These are phyloP conservation scores for Leccinum fuscescens DNA, from an alignment of 1,284 basidiomycete genomes.

Conservation along the genomic window DNA sequence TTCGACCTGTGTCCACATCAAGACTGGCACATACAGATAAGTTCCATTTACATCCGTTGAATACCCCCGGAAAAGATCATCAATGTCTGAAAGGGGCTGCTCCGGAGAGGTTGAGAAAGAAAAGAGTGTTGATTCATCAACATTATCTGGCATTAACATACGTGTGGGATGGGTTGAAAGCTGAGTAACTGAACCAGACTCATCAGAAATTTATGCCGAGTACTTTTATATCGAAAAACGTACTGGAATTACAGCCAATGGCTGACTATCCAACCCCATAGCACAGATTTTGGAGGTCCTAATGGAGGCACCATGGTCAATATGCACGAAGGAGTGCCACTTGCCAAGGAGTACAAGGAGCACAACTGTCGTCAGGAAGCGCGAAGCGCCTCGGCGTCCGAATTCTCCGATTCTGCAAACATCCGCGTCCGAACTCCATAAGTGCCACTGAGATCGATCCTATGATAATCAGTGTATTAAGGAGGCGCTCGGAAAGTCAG, in stretches of 20 bases:
- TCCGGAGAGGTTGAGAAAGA: not conserved
- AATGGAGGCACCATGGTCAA: not conserved
- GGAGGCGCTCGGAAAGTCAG: too few relatives aligned
- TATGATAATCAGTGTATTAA: too few relatives aligned
- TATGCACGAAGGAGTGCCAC: not conserved
- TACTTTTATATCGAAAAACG: conserved; percentile 3
- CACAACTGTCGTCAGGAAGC: too few relatives aligned
- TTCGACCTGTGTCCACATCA: not conserved
- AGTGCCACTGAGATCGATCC: too few relatives aligned
- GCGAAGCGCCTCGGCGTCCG: too few relatives aligned
- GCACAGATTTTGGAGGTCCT: too few relatives aligned
- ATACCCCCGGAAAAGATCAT: not conserved
- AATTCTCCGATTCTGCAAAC: too few relatives aligned
- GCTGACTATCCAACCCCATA: not conserved
- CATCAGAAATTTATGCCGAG: not conserved
- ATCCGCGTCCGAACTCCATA: too few relatives aligned
- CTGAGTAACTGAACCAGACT: not conserved
- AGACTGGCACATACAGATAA: conserved; percentile 4
- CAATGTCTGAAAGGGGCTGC: not conserved
- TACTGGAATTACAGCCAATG: conserved; percentile 2
- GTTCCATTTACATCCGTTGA: not conserved
- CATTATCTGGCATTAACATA: conserved; percentile 4
- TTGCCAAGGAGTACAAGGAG: conserved; percentile 3
- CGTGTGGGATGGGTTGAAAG: not conserved
- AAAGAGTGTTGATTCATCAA: not conserved